Conservation (phyloP, 768 basidiomycete genomes). For the Xerocomellus dryophilus region DNA sequence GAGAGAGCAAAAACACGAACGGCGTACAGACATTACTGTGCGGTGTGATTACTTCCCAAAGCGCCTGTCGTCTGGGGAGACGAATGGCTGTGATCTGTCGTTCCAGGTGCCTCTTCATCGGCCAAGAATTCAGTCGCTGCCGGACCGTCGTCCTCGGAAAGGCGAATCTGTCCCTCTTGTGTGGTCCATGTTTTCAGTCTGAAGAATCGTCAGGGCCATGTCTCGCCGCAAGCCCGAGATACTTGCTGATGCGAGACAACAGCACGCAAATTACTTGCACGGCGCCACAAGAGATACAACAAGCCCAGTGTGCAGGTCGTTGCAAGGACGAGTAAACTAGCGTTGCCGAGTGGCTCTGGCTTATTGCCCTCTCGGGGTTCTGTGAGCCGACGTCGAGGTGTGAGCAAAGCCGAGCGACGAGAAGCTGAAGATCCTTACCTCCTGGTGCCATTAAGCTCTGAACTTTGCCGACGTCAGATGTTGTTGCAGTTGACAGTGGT, state of each 20-base stretch:
- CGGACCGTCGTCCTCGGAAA: conserved; percentile 70
- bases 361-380: conserved; percentile 59
- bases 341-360: conserved; percentile 62
- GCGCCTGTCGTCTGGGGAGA: conserved; percentile 17
- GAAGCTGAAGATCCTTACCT: conserved; percentile 13
- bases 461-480: background rate
- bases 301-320: conserved; percentile 56
- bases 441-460: conserved; percentile 23
- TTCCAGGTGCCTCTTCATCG: conserved; percentile 48
- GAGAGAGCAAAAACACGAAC: background rate
- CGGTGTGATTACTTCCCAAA: background rate
- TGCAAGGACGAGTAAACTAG: conserved; percentile 50
- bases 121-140: conserved; percentile 65
- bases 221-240: background rate
- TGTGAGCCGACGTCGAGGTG: conserved; percentile 22
- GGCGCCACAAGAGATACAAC: conserved; percentile 62
- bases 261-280: conserved; percentile 50
- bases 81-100: conserved; percentile 30
- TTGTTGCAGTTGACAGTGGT: background rate
- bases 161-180: conserved; percentile 56
- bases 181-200: conserved; percentile 58
- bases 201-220: conserved; percentile 1
- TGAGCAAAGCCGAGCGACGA: background rate
- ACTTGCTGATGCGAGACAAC: conserved; percentile 65
- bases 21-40: background rate